phyloP scores from a whole-genome alignment of 768 basidiomycete genomes.

The Myochromella boudieri region DNA sequence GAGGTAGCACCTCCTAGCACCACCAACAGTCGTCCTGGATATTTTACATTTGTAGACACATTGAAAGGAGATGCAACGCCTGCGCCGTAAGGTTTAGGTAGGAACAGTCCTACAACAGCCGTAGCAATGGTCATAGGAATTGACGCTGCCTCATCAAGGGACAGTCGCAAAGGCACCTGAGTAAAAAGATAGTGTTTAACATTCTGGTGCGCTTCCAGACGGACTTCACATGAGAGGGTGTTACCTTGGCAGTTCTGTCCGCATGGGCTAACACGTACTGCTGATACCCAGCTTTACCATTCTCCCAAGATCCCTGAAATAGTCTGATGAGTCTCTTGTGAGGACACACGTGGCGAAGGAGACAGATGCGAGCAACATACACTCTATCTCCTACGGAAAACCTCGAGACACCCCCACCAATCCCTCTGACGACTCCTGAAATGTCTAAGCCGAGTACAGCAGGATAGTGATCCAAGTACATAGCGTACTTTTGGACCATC shows the following conservation, averaged over 20 bases:
- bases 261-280: conserved; percentile 24
- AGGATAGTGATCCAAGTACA: conserved; percentile 41
- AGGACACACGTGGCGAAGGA: background rate
- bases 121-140: conserved; percentile 30
- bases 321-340: conserved; percentile 1
- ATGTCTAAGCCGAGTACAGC: conserved; percentile 46
- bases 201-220: conserved; percentile 26
- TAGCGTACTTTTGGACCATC: conserved; percentile 41
- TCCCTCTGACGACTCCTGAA: conserved; percentile 48
- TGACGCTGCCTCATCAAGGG: conserved; percentile 36
- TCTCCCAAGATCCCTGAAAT: conserved; percentile 9
- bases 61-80: conserved; percentile 32
- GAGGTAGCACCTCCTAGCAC: conserved; percentile 35
- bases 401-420: conserved; percentile 49
- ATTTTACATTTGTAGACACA: conserved; percentile 27
- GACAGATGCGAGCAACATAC: conserved; percentile 28
- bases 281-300: conserved; percentile 23
- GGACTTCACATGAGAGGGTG: too few species aligned
- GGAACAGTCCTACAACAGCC: conserved; percentile 31
- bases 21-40: conserved; percentile 30
- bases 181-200: conserved; percentile 15
- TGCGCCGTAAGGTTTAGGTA: conserved; percentile 22
- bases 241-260: conserved; percentile 16
- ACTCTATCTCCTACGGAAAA: conserved; percentile 55
- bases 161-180: conserved; percentile 31